These are phyloP conservation scores for Fragaria iinumae DNA, from an alignment of 306 rosid species.

Conservation along the genomic window DNA sequence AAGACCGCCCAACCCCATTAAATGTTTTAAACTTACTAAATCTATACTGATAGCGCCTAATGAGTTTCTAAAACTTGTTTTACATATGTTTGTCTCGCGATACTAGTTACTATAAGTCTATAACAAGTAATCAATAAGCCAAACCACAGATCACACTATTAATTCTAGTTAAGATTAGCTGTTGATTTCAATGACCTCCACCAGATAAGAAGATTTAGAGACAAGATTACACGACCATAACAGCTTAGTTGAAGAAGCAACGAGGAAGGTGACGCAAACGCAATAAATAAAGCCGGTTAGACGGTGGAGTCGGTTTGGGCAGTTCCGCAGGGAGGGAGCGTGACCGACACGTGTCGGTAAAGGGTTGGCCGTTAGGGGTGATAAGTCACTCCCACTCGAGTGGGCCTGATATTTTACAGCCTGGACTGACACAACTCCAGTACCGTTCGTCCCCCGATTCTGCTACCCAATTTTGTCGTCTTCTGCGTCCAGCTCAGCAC, in stretches of 20 bases:
- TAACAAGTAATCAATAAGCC: too few relatives aligned
- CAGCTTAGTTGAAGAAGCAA: not conserved
- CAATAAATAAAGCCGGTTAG: constrained; percentile 13
- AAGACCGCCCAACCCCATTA: too few relatives aligned
- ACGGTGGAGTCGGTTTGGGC: constrained; percentile 39
- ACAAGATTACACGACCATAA: too few relatives aligned
- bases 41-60: too few relatives aligned
- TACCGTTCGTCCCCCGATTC: constrained; percentile 41
- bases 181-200: too few relatives aligned
- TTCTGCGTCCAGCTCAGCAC: constrained; percentile 34
- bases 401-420: constrained; percentile 41
- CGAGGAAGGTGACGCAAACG: not conserved
- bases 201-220: too few relatives aligned
- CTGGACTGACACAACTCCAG: constrained; percentile 41
- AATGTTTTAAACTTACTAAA: too few relatives aligned
- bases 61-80: too few relatives aligned
- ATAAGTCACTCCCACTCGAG: constrained; percentile 11
- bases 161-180: too few relatives aligned
- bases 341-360: constrained; percentile 32
- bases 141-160: too few relatives aligned
- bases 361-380: constrained; percentile 38
- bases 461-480: constrained; percentile 41
- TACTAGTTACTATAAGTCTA: too few relatives aligned
- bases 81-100: too few relatives aligned
- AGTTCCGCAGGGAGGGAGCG: constrained; percentile 11